Evolutionary conservation across 345 rosid genomes (phyloP).

Genomic region (Dipteronia sinensis): DNA sequence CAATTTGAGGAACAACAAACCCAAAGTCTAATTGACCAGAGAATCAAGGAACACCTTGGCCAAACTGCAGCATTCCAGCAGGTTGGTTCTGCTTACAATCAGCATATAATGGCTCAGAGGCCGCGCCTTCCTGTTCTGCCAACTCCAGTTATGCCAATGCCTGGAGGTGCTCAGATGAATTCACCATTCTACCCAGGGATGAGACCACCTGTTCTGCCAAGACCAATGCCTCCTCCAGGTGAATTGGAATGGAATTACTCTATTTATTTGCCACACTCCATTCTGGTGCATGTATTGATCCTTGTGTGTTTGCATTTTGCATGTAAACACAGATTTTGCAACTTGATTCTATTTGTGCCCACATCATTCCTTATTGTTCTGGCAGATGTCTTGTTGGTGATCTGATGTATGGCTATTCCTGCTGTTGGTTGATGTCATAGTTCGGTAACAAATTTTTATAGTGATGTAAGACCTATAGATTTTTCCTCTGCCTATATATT

Average conservation of each 20-base stretch:
- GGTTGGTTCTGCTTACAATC: slow-evolving; percentile 90
- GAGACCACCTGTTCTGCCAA: slow-evolving; percentile 84
- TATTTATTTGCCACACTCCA: not conserved
- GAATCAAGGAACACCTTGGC: slow-evolving; percentile 94
- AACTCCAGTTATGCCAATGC: slow-evolving; percentile 55
- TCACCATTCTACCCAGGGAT: slow-evolving; percentile 63
- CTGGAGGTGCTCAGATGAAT: slow-evolving; percentile 38
- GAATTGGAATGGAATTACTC: not conserved
- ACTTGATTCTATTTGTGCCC: slow-evolving; percentile 14
- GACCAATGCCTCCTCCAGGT: slow-evolving; percentile 71
- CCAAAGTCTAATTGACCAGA: slow-evolving; percentile 92
- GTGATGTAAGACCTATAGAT: not conserved
- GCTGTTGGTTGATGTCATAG: slow-evolving; percentile 17
- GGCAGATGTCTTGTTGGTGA: slow-evolving; percentile 22
- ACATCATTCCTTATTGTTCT: slow-evolving; percentile 18
- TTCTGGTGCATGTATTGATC: not conserved
- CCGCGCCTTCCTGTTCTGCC: slow-evolving; percentile 85
- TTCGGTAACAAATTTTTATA: not conserved
- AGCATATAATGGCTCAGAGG: slow-evolving; percentile 72
- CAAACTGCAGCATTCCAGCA: slow-evolving; percentile 85
- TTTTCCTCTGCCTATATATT: not conserved
- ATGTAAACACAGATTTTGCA: not conserved
- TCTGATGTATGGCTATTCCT: slow-evolving; percentile 16
- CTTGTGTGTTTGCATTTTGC: not conserved
- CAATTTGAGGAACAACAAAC: slow-evolving; percentile 99